Evolutionary conservation across 768 basidiomycete species (phyloP), one percentile per base, ranked within the genome.

Genomic region (Albatrellus ellisii): DNA sequence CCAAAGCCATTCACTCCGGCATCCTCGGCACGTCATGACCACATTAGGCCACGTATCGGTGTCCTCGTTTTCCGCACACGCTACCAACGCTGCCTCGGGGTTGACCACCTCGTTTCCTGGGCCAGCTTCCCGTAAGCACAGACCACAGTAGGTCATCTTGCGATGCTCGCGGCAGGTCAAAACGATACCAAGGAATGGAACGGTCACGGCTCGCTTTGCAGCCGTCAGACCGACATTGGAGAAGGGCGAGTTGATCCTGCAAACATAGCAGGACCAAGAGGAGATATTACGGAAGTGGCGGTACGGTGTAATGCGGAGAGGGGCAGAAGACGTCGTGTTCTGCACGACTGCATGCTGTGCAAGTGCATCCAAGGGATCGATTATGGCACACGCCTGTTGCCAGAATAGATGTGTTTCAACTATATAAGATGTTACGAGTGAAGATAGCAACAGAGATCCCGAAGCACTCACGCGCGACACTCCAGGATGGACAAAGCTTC

Each of bases 371-470:
- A 67, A 60, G 5, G 79, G 79, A 61, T 85, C 81, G 47, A 84
- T 61, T 24, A 73, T 56, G 3, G 68, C 54, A 43, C 73, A 67
- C 1, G 77, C 79, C 45, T 79, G 75, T 46, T 67, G 66, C 81
- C 81, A 85, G 54, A 81, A 83, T 14, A 68, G 57, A 61, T 84
- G 81, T 6, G 66, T 64, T 63, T 81, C 74, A 43, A 85, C 81
- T 84, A 4, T 48, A 26, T 41, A 47, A 26, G 28, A 45, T 42
- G 41, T 43, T 42, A 34, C 36, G 45, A 36, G 29, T 33, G 39
- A 44, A 41, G 44, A 50, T 55, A 47, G 54, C 46, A 29, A 41
- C 41, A 15, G 35, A 36, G 15, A 36, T 38, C 41, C 31, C 36
- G 43, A 34, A 46, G 39, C 22, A 45, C 46, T 41, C 44, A 44